Base-by-base conservation (phyloP, 768 basidiomycete genomes). In the Clitopilus hobsonii region DNA sequence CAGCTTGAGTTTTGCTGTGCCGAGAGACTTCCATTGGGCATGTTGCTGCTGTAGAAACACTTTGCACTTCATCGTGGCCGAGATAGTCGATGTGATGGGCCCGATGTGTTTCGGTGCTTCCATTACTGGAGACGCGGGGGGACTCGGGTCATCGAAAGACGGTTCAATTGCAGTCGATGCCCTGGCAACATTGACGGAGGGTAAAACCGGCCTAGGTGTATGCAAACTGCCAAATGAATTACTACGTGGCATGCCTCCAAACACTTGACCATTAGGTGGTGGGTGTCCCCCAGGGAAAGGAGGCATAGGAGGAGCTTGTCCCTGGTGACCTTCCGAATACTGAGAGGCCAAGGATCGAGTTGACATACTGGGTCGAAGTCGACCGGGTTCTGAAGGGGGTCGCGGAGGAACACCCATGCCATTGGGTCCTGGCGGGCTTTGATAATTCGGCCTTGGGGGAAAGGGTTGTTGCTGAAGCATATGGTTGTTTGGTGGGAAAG, bases 1-100 rank as follows among this genome's bases (percentile, higher is more conserved):
- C 49, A 99, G 76, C 65, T 89, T 93, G 59, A 98, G 78, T 62
- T 85, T 85, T 13, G 92, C 94, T 8, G 88, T 76, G 2, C 97
- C 97, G 54, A 98, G 77, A 1, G 91, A 86, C 73, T 97, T 99
- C 97, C 97, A 99, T 67, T 96, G 93, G n/a, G 89, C 88, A 65
- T 98, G 95, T 29, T 91, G 85, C 64, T 96, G 94, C 66, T 98
- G 88, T 48, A 97, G 75, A 74, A 98, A 99, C 22, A 98, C 88
- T 70, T 98, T 99, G 81, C 96, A 98, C 68, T 95, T 94, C 91
- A 94, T 96, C 65, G 92, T 86, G 11, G 91, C 92, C 7, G 90
- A 83, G 58, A 98, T 76, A 10, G 83, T 75, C 5, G 91, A 88
- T 27, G 83, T 85, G 28, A 88, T 80, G 1, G 94, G 91, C 3